Percentiles rank a stretch among this genome's conserved stretches.
Evolutionary conservation across 495 filamentous ascomycete species (phyloP).

Genomic region (Barbatosphaeria neglecta): DNA sequence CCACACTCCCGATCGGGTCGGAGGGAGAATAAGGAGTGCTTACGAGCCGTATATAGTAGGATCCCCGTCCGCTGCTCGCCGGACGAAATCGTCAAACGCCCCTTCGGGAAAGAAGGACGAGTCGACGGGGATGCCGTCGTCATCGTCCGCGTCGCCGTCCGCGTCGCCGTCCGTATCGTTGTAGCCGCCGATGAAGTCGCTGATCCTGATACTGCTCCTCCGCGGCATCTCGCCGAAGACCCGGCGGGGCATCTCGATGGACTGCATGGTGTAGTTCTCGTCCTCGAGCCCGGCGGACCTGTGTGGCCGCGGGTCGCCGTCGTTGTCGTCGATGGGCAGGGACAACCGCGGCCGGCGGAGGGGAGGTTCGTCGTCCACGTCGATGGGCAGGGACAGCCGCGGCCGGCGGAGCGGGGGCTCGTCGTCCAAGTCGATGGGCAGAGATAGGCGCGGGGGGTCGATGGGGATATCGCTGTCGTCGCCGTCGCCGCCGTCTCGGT

Average conservation of each 20-base stretch:
- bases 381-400: slow-evolving; percentile 59
- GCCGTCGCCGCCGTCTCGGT: slow-evolving; percentile 37
- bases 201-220: slow-evolving; percentile 39
- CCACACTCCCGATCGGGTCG: slow-evolving; percentile 10
- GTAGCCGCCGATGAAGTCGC: slow-evolving; percentile 48
- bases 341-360: slow-evolving; percentile 59
- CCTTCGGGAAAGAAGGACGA: slow-evolving; percentile 29
- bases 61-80: background rate
- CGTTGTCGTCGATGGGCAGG: slow-evolving; percentile 54
- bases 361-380: slow-evolving; percentile 46
- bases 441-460: slow-evolving; percentile 48
- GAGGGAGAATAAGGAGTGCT: slow-evolving; percentile 14
- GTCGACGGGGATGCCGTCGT: slow-evolving; percentile 40
- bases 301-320: slow-evolving; percentile 48
- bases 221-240: slow-evolving; percentile 44
- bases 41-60: slow-evolving; percentile 13
- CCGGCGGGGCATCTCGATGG: slow-evolving; percentile 57
- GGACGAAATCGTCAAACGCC: slow-evolving; percentile 18
- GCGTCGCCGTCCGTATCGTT: slow-evolving; percentile 37
- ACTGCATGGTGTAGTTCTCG: slow-evolving; percentile 54
- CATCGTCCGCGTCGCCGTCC: slow-evolving; percentile 28
- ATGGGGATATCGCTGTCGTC: slow-evolving; percentile 49
- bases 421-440: slow-evolving; percentile 32
- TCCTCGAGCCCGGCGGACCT: slow-evolving; percentile 54
- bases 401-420: too few relatives aligned